These are phyloP conservation scores for Rhodotorula taiwanensis DNA, from an alignment of 768 basidiomycete genomes.

Conservation along the genomic window DNA sequence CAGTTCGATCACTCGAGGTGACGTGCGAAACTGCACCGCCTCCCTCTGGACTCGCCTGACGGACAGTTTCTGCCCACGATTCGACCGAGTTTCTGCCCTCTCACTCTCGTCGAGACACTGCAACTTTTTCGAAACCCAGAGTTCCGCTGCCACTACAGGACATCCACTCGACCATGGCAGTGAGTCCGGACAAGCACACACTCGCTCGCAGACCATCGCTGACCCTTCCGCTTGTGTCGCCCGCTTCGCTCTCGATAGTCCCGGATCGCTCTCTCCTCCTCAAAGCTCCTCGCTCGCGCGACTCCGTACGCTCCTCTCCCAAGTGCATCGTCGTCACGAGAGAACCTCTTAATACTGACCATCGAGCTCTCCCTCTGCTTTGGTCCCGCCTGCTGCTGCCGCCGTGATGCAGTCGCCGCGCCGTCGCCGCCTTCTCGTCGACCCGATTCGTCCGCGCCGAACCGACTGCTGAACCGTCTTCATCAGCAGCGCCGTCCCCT, in stretches of 20 bases:
- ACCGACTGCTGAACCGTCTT: background rate
- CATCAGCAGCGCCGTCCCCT: background rate
- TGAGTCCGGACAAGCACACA: background rate
- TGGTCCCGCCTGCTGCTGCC: too few relatives aligned
- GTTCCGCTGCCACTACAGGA: too few relatives aligned
- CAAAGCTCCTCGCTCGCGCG: slow-evolving; percentile 10
- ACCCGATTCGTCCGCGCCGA: slow-evolving; percentile 8
- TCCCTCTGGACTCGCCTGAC: too few relatives aligned
- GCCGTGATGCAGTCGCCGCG: background rate
- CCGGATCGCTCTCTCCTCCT: background rate
- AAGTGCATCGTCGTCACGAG: too few relatives aligned
- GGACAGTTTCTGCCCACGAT: too few relatives aligned
- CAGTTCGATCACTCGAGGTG: too few relatives aligned
- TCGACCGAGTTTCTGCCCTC: too few relatives aligned
- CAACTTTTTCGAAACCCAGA: too few relatives aligned
- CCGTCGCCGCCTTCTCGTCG: slow-evolving; percentile 8
- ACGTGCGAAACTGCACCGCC: too few relatives aligned
- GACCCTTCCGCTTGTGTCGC: background rate
- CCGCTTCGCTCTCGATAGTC: background rate
- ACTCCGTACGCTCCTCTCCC: slow-evolving; percentile 11
- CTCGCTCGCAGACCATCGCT: background rate
- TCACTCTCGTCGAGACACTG: too few relatives aligned
- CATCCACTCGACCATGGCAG: slow-evolving; percentile 3
- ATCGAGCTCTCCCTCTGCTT: too few relatives aligned
- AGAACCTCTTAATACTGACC: too few relatives aligned